Percentiles rank a stretch among this genome's conserved stretches.
phyloP scores from a whole-genome alignment of 495 filamentous ascomycete species.

The Neurospora discreta region DNA sequence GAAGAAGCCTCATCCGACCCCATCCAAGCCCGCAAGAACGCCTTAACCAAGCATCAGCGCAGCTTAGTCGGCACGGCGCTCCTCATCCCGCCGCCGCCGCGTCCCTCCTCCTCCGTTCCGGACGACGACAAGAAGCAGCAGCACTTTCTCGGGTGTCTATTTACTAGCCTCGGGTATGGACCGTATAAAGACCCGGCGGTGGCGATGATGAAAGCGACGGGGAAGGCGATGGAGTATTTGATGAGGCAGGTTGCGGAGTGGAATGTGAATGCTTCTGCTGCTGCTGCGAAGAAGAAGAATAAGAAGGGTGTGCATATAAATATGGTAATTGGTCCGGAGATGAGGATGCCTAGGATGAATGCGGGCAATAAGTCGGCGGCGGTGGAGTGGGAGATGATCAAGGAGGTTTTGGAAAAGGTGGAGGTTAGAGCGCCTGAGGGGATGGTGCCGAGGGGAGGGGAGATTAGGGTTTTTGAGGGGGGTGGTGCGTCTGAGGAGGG shows the following conservation, averaged over 20 bases:
- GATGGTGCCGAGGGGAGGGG: not conserved
- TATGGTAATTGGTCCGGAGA: not conserved
- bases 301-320: too few relatives aligned
- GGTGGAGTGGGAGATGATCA: slow-evolving; percentile 17
- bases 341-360: slow-evolving; percentile 21
- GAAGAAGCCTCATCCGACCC: not conserved
- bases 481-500: not conserved
- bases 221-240: slow-evolving; percentile 11
- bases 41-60: not conserved
- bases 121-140: not conserved
- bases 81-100: slow-evolving; percentile 13
- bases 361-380: slow-evolving; percentile 15
- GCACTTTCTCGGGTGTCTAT: slow-evolving; percentile 20
- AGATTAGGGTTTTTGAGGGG: not conserved
- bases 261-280: not conserved
- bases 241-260: slow-evolving; percentile 9
- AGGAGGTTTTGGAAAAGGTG: not conserved
- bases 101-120: not conserved
- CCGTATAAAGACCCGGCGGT: slow-evolving; percentile 1
- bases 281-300: not conserved
- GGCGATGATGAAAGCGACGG: slow-evolving; percentile 10
- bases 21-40: not conserved
- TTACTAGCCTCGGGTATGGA: not conserved
- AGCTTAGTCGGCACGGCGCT: slow-evolving; percentile 12
- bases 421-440: not conserved